Conservation (phyloP, 176 grass and related monocot genomes). For the Carex scoparia region DNA sequence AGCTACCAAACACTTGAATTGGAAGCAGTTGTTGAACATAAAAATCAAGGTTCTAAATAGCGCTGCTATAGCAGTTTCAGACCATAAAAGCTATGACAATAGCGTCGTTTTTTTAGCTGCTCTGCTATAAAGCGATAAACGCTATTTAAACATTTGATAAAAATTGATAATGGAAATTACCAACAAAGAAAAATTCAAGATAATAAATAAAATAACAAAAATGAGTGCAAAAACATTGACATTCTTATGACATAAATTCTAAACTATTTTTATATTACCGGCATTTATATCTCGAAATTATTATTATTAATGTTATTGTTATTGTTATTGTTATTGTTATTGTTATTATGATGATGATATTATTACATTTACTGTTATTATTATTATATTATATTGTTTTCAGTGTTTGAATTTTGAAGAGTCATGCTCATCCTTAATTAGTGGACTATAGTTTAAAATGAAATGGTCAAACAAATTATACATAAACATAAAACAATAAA, state of each 20-base stretch:
- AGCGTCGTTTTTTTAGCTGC: no score
- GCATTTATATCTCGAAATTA: no score
- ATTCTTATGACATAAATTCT: not conserved
- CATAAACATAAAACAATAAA: not conserved
- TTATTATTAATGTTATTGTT: no score
- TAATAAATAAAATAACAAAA: not conserved
- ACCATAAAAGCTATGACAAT: no score
- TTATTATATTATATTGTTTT: not conserved
- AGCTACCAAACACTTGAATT: no score
- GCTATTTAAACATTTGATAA: not conserved
- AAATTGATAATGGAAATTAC: not conserved
- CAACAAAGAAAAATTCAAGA: not conserved
- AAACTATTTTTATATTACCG: no score
- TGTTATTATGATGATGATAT: no score
- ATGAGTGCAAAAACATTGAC: not conserved
- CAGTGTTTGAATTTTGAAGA: not conserved
- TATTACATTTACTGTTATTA: not conserved
- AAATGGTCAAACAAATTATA: not conserved
- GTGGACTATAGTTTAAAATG: not conserved
- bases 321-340: no score
- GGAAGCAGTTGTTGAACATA: not conserved
- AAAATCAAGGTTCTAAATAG: no score
- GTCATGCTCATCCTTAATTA: not conserved
- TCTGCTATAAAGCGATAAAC: no score
- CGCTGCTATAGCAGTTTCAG: no score